phyloP scores from a whole-genome alignment of 2,329 filamentous ascomycete species.

The Sporothrix variecibatus region DNA sequence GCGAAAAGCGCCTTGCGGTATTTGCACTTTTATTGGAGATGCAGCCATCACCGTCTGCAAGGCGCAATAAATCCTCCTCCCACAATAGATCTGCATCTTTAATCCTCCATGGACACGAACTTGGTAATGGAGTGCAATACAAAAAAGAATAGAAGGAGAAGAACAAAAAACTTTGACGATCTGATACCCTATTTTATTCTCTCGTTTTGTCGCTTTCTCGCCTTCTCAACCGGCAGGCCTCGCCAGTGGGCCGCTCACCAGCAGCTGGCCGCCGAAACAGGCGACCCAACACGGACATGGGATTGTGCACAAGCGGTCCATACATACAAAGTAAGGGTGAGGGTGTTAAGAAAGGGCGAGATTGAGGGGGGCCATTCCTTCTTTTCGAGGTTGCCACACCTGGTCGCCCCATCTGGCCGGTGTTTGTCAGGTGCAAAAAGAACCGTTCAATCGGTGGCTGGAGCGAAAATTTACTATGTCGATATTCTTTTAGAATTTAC shows the following conservation, averaged over 20 bases:
- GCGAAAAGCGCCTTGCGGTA: neutral
- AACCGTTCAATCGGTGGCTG: neutral
- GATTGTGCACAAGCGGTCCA: neutral
- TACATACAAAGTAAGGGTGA: neutral
- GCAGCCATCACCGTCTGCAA: neutral
- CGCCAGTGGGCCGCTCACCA: constrained; percentile 4
- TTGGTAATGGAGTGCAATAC: too few relatives aligned
- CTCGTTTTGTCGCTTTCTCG: neutral
- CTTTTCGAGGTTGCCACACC: constrained; percentile 8
- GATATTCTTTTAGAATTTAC: neutral
- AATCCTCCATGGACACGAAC: neutral
- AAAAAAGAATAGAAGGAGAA: neutral
- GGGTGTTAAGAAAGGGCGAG: neutral
- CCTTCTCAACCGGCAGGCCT: neutral
- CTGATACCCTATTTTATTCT: neutral
- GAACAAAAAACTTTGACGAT: neutral
- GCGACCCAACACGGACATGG: constrained; percentile 9
- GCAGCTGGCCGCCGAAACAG: constrained; percentile 1
- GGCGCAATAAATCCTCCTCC: neutral
- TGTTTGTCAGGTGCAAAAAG: neutral
- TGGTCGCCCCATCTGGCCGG: neutral
- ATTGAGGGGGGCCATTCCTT: constrained; percentile 1
- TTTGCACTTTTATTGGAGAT: neutral
- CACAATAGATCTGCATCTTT: neutral
- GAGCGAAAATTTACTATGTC: neutral